Evolutionary conservation across 1,284 basidiomycete species (phyloP).

Genomic region (Ceraceosorus guamensis): DNA sequence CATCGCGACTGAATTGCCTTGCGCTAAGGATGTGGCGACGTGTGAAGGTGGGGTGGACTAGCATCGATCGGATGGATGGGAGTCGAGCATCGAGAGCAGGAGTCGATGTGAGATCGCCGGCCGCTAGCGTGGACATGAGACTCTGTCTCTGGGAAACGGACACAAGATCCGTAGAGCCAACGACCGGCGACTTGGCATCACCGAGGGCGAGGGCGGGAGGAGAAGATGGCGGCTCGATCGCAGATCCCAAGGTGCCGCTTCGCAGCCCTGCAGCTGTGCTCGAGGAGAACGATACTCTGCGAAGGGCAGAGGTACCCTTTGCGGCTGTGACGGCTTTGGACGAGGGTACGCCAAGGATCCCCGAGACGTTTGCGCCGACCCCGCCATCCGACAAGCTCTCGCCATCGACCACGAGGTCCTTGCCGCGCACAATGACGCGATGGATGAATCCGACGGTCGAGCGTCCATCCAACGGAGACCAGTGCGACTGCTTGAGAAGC

Average conservation of each 20-base stretch:
- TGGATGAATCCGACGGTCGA: conserved; percentile 71
- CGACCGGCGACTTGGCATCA: conserved; percentile 27
- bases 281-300: conserved; percentile 4
- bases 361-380: conserved; percentile 74
- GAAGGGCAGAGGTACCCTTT: conserved; percentile 6
- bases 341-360: conserved; percentile 51
- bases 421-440: conserved; percentile 83
- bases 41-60: conserved; percentile 56
- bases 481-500: conserved; percentile 57
- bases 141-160: neutral
- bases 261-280: neutral
- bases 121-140: conserved; percentile 4
- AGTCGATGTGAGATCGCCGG: too few species aligned
- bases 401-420: conserved; percentile 89
- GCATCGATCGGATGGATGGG: neutral
- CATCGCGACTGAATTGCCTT: conserved; percentile 82
- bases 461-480: conserved; percentile 76
- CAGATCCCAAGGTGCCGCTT: conserved; percentile 21
- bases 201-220: conserved; percentile 22
- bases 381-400: conserved; percentile 58
- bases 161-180: conserved; percentile 19
- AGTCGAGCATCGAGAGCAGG: too few species aligned
- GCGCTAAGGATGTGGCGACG: conserved; percentile 86
- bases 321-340: conserved; percentile 10
- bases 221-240: conserved; percentile 35